Evolutionary conservation across 2,329 filamentous ascomycete genomes (phyloP).

Genomic region (Fusarium irregulare): DNA sequence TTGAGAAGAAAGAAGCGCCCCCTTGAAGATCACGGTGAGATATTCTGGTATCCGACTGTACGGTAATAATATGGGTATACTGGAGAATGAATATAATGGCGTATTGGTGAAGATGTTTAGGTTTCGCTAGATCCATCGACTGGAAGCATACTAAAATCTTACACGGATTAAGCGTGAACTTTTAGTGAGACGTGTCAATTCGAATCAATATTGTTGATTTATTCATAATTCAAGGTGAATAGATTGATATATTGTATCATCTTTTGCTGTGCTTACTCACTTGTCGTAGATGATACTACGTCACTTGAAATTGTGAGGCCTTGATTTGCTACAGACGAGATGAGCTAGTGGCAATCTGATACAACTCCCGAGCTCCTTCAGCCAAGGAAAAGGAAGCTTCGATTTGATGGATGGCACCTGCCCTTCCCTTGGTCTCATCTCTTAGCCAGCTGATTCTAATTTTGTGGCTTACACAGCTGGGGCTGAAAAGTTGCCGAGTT

Average conservation of each 20-base stretch:
- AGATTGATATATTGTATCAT: background rate
- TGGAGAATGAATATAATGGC: background rate
- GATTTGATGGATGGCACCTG: slow-evolving; percentile 10
- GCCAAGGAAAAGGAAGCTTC: slow-evolving; percentile 31
- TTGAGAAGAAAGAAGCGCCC: background rate
- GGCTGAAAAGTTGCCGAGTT: slow-evolving; percentile 20
- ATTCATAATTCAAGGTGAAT: background rate
- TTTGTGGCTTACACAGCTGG: slow-evolving; percentile 30
- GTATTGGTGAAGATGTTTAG: background rate
- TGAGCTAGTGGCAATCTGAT: slow-evolving; percentile 30
- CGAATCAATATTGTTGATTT: background rate
- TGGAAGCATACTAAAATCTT: slow-evolving; percentile 26
- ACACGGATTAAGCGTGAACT: slow-evolving; percentile 3
- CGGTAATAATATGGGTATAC: slow-evolving; percentile 16
- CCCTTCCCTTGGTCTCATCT: background rate
- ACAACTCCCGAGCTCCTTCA: slow-evolving; percentile 24
- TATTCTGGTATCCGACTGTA: slow-evolving; percentile 1
- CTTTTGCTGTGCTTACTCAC: background rate
- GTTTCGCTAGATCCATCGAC: background rate
- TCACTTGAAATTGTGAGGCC: background rate
- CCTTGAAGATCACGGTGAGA: background rate
- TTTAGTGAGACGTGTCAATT: slow-evolving; percentile 21
- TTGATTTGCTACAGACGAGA: slow-evolving; percentile 5
- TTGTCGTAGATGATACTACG: background rate
- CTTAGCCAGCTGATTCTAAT: background rate